Evolutionary conservation across 2,329 filamentous ascomycete species (phyloP), one percentile per base, ranked within the genome.

Genomic region (Metarhizium guizhouense): DNA sequence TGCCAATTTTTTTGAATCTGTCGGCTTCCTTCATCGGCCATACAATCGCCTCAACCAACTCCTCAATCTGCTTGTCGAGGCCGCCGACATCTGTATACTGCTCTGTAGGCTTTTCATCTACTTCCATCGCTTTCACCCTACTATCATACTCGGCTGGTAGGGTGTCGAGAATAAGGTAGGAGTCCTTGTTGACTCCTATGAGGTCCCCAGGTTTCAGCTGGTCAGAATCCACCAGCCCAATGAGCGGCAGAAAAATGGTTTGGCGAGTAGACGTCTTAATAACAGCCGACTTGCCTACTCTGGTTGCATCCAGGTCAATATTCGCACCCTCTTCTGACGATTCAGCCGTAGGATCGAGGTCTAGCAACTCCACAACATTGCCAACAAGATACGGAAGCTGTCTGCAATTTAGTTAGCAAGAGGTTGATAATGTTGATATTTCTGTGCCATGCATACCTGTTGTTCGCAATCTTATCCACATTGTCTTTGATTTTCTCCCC

Each of bases 1-100:
- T 99, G 64, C 94, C 94, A 67, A 99, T 96, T 82, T 96, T 97
- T 82, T 96, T 97, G 79, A 99, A 99, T 20, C 93, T 84, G 65
- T 99, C 95, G 2, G 94, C 92, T 76, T 99, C 93, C 82, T 97
- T 97, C 94, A 99, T 99, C 2, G 94, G 94, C 93, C 93, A 97
- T 34, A 99, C 94, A 52, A 99, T 94, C 55, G 94, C 94, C 76
- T 99, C 94, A 8, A 99, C 92, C 54, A 99, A 82, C 76, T 99
- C 95, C 72, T 96, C 93, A 68, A 99, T 99, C 78, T 99, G 94
- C 77, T 99, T 99, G 75, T 96, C 92, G 65, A 99, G 74, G 53
- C 94, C 94, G 75, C 94, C 94, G 14, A 99, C 95, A 76, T 99
- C 94, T 54, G 87, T 94, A 76, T 99, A 99, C 76, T 97, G 96